Evolutionary conservation across 2,329 filamentous ascomycete genomes (phyloP), one percentile per base, ranked within the genome.

Genomic region (Colletotrichum plurivorum): DNA sequence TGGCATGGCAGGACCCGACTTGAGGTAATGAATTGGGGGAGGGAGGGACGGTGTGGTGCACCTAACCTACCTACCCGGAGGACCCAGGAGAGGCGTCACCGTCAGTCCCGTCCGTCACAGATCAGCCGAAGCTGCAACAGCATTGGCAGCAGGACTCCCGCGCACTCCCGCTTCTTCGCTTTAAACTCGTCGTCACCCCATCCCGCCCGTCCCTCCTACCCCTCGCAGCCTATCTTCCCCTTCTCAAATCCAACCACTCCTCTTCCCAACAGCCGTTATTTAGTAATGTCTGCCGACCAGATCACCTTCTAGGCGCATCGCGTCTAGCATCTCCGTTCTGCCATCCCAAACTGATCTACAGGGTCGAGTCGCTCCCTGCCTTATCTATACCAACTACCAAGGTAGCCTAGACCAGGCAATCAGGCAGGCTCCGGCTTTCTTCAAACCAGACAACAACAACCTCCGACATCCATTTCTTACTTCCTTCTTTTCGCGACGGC

Each of bases 221-320:
- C 59, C 36, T 63, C 62, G 25, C 57, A 54, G 52, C 22, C 22
- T 25, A 4, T 25, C 39, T 39, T 53, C 43, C 61, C 49, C 55
- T 22, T 27, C n/a, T 31, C 54, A 27, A 36, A 22, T 51, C 39
- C 66, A 36, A 69, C 57, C n/a, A 59, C 49, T 43, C 18, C 49
- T 41, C 53, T 54, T 51, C 39, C 54, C 15, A 66, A 56, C 53
- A 65, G 52, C 27, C 20, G 54, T 64, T 27, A 22, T 61, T 54
- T 54, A 63, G 61, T 65, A 59, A 72, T 72, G 71, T 67, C 67
- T 67, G 62, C 52, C 69, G 62, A 61, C 66, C 65, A 67, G 62
- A 67, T 67, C 62, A 66, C 56, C 55, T 67, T 15, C 69, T 70
- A 69, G 71, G 55, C 71, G 70, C 69, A 71, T 58, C 66, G 71